A percentile compares a stretch with the other conserved stretches of the same genome.
phyloP scores from a whole-genome alignment of 1,284 basidiomycete genomes.

The Baeospora myosura region DNA sequence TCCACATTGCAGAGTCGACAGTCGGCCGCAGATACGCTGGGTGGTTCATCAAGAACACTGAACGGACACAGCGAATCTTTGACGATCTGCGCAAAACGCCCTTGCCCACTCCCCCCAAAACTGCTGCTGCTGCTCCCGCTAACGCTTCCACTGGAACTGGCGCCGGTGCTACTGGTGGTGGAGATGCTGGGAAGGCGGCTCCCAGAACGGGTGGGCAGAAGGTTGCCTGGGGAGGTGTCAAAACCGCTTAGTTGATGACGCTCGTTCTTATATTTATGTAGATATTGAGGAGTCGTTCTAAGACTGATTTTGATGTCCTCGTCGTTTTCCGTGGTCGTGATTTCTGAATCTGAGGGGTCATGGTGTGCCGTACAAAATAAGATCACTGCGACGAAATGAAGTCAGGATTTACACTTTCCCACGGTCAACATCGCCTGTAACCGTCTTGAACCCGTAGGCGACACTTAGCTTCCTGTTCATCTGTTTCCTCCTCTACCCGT shows the following conservation, averaged over 20 bases:
- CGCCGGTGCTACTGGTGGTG: no score
- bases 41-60: slow-evolving; percentile 95
- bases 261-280: neutral
- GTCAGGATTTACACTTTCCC: no score
- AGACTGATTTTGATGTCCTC: no score
- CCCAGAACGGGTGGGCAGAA: slow-evolving; percentile 30
- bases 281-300: no score
- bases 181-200: slow-evolving; percentile 16
- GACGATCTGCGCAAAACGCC: slow-evolving; percentile 72
- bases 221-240: slow-evolving; percentile 55
- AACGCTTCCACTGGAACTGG: slow-evolving; percentile 15
- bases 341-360: no score
- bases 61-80: slow-evolving; percentile 79
- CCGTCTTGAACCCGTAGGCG: no score
- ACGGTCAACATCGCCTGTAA: no score
- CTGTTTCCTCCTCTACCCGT: no score
- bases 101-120: slow-evolving; percentile 28
- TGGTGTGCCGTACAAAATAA: no score
- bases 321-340: no score
- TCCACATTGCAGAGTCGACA: slow-evolving; percentile 91
- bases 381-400: no score
- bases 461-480: no score
- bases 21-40: slow-evolving; percentile 89
- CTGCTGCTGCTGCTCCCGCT: slow-evolving; percentile 14
- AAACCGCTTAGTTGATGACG: slow-evolving; percentile 17